Base-by-base conservation (phyloP, 2,329 filamentous ascomycete genomes). In the Kalmusia sp. region DNA sequence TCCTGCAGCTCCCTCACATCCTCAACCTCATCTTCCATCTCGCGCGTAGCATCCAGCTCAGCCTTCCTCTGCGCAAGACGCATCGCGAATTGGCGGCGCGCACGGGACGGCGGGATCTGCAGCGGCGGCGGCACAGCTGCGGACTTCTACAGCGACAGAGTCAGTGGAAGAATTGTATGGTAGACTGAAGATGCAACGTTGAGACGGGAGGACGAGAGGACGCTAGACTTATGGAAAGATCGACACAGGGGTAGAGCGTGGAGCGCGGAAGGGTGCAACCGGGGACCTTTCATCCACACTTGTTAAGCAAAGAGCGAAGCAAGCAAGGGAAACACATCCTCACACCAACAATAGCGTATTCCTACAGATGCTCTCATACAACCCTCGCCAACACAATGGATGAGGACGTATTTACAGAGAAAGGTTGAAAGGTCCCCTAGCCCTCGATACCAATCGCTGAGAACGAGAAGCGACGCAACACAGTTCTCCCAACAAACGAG, bases 61-160 rank as follows among this genome's bases (percentile, higher is more conserved):
- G 69, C 70, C 54, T 77, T 77, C 35, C 74, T 91, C 85, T 67
- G 73, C 2, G 79, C 79, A 12, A 98, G 82, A 11, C 93, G 87
- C 11, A 91, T 90, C n/a, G 92, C 93, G n/a, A 98, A 84, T 73
- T 96, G 92, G 50, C 92, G 83, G 45, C 93, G 87, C 6, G 93
- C 93, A 47, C 93, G 87, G 6, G 92, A 96, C 2, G 93, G 93
- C 1, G 90, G 88, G 30, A 93, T 87, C 71, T 93, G 95, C 67
- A 96, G 80, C 11, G 92, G 91, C 27, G 88, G 19, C 87, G 90
- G n/a, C 40, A 63, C 57, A n/a, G 40, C 22, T 21, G 41, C 40
- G 17, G 53, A 50, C 21, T 43, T 50, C 53, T 56, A 28, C 2
- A n/a, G 7, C 3, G 8, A 14, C 3, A 28, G 25, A 21, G 34